Base-by-base conservation (phyloP, 345 rosid species). In the Citrus hindsii region DNA sequence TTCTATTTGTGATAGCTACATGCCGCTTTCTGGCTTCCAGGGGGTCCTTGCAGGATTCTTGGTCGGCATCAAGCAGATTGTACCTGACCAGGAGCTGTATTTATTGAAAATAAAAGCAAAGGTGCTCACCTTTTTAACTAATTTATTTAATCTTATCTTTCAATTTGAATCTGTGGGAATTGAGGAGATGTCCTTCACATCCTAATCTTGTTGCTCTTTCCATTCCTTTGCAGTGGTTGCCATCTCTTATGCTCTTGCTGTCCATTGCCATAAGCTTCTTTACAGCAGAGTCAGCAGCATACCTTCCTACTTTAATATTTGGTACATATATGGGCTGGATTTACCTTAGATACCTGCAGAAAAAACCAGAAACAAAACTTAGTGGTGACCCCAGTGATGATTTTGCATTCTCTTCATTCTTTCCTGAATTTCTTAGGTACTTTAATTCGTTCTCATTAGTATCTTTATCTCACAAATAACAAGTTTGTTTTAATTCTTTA, bases 341-440 rank as follows among this genome's bases (percentile, higher is more conserved):
- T 82, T 97, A 94, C 88, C 92, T 94, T 74, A 92, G 99, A 82
- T 94, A 92, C 84, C 78, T 89, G 32, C 99, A 94, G 83, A 90
- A 83, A 86, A 94, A 88, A 81, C 93, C 95, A 73, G 94, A 94
- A 86, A 88, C 94, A 35, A 97, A 92, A 84, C 88, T 89, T 67
- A 90, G 89, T 87, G 99, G 99, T 48, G 98, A 97, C 80, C 95
- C 97, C 42, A 94, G 92, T 82, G 97, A 93, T 75, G 99, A 97
- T 81, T 97, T 97, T 85, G 84, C 97, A 71, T 93, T 97, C 87
- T 94, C 94, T 28, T 82, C 97, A 25, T 97, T 97, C 88, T 97
- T 94, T 86, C 98, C 98, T 67, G 99, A 97, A 73, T 76, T 89
- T 70, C 73, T 97, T 63, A 90, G 97, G 99, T 95, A 86, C 33